Evolutionary conservation across 2,329 filamentous ascomycete species (phyloP), one percentile per base, ranked within the genome.

Genomic region (Sporothrix pseudoabietina): DNA sequence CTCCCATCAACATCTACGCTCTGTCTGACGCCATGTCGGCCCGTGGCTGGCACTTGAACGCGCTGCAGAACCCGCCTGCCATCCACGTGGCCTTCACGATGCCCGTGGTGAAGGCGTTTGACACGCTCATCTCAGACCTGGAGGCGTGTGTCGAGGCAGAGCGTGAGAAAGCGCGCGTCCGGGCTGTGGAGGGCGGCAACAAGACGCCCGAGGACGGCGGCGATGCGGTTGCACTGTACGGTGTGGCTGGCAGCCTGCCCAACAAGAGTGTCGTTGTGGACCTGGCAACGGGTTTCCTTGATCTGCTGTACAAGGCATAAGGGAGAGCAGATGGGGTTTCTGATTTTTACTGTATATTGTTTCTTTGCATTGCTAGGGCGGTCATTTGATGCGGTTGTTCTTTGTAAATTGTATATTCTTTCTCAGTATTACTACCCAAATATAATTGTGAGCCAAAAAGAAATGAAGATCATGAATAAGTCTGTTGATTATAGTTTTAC

Each of bases 191-290:
- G 82, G 91, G 91, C 12, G 90, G 32, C 30, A 63, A 59, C 61
- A 91, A 90, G 82, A 82, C 83, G 44, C 87, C 90, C 81, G 90
- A 89, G 22, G 71, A 70, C 39, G 87, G 89, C 77, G 93, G 93
- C 1, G 93, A 97, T 80, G 90, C 93, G 16, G 93, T 94, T 1
- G 94, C 94, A 4, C 83, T 99, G 75, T 99, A 99, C 82, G 96
- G 96, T 72, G 94, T 99, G 73, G 96, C 96, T 0, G 96, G 96
- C 6, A 97, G 93, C 79, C 83, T 99, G 81, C 96, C 96, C 0
- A 97, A 99, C 81, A 98, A 98, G 88, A 94, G 92, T 77, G 91
- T 99, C 47, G 94, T 99, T 44, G 93, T 93, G 76, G 93, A 97
- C 78, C 83, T 99, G 80, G 95, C 94, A 1, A 93, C 87, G 77